A percentile compares a stretch with the other conserved stretches of the same genome.
Conservation (phyloP, 768 basidiomycete species). For the Paxillus involutus region DNA sequence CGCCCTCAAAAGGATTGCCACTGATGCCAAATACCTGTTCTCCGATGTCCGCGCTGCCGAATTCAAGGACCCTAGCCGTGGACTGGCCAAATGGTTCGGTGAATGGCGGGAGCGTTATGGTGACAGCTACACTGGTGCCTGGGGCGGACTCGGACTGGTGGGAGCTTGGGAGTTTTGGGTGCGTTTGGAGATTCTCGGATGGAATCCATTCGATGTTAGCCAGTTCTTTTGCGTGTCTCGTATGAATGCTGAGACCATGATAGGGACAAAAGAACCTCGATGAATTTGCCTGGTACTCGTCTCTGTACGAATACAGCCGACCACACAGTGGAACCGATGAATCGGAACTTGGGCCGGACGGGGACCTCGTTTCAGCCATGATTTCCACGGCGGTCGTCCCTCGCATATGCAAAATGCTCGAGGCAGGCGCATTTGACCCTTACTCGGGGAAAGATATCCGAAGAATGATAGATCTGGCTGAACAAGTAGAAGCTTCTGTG, state of each 20-base stretch:
- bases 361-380: constrained; percentile 86
- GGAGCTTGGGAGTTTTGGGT: constrained; percentile 95
- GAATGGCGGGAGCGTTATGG: constrained; percentile 75
- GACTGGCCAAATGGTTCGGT: constrained; percentile 62
- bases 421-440: constrained; percentile 78
- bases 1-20: constrained; percentile 56
- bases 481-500: constrained; percentile 78
- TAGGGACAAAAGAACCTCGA: constrained; percentile 62
- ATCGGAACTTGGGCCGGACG: constrained; percentile 72
- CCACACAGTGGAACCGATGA: constrained; percentile 49
- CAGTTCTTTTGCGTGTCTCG: neutral
- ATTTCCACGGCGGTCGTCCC: constrained; percentile 83
- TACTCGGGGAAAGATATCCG: constrained; percentile 68
- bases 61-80: constrained; percentile 77
- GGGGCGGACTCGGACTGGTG: constrained; percentile 84
- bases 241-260: constrained; percentile 3
- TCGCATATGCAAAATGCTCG: constrained; percentile 68
- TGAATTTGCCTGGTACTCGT: constrained; percentile 81
- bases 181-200: constrained; percentile 81
- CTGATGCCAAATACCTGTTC: constrained; percentile 57
- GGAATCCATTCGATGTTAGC: constrained; percentile 83
- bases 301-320: constrained; percentile 72
- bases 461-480: constrained; percentile 68
- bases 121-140: constrained; percentile 86
- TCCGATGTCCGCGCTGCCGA: constrained; percentile 83